These are phyloP conservation scores for Tylopilus orsonianus DNA, from an alignment of 1,284 basidiomycete species.

Conservation along the genomic window DNA sequence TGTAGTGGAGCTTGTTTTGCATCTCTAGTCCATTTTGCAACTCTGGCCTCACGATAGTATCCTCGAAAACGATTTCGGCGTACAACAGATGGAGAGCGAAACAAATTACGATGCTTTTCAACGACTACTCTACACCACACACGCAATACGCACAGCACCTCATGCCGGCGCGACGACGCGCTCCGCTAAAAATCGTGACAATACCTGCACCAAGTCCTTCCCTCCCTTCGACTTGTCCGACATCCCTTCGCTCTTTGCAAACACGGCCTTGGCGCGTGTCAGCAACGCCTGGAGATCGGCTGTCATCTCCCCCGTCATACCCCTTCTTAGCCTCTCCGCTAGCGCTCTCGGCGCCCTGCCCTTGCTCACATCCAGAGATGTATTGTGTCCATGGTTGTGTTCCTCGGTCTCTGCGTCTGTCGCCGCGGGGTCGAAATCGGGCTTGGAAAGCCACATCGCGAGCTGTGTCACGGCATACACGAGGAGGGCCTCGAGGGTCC, in stretches of 20 bases:
- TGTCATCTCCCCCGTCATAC: conserved; percentile 78
- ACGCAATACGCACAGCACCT: not conserved
- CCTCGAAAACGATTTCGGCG: not conserved
- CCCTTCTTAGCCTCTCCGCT: conserved; percentile 64
- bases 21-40: too few relatives aligned
- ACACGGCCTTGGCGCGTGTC: conserved; percentile 59
- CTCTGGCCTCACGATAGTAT: too few relatives aligned
- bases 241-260: conserved; percentile 52
- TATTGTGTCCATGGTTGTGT: conserved; percentile 13
- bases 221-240: conserved; percentile 11
- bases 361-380: conserved; percentile 34
- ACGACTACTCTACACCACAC: not conserved
- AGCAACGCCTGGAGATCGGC: conserved; percentile 68
- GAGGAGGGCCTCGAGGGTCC: conserved; percentile 68
- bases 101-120: conserved; percentile 3
- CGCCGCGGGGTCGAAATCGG: conserved; percentile 51
- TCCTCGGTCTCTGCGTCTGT: conserved; percentile 46
- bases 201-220: conserved; percentile 51
- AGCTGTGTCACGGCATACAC: conserved; percentile 79
- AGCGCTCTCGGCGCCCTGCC: conserved; percentile 47
- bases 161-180: conserved; percentile 40
- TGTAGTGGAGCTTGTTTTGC: too few relatives aligned
- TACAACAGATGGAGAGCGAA: not conserved
- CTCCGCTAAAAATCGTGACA: conserved; percentile 66
- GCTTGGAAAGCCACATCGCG: conserved; percentile 69